A percentile compares a stretch with the other conserved stretches of the same genome.
Evolutionary conservation across 148 eudicot species (phyloP).

Genomic region (Vaccinium macrocarpon): DNA sequence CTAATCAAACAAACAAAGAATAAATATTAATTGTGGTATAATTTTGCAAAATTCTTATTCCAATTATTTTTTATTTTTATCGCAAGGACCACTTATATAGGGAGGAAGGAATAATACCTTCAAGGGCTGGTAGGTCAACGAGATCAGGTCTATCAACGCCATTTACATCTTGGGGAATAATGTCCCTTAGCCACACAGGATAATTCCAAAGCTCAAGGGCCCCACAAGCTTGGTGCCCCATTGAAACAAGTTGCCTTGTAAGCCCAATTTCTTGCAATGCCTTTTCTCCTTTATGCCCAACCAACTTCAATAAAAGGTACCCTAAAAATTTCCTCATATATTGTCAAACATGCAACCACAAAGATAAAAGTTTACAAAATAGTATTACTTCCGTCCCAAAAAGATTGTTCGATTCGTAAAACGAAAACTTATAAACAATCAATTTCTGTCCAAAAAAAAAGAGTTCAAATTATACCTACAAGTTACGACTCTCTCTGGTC

Average conservation of each 20-base stretch:
- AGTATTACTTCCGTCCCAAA: too few species aligned
- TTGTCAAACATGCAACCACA: not conserved
- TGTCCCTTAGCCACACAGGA: constrained; percentile 35
- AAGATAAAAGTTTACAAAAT: not conserved
- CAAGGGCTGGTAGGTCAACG: constrained; percentile 43
- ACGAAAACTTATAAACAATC: too few species aligned
- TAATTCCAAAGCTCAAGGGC: constrained; percentile 48
- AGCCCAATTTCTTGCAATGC: constrained; percentile 29
- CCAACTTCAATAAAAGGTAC: constrained; percentile 25
- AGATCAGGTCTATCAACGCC: constrained; percentile 37
- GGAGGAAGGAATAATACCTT: constrained; percentile 18
- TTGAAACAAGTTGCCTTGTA: constrained; percentile 34
- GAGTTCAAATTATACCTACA: too few species aligned
- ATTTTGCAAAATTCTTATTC: too few species aligned
- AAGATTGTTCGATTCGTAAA: too few species aligned
- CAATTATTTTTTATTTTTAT: too few species aligned
- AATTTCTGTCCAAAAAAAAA: too few species aligned
- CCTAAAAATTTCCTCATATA: constrained; percentile 17
- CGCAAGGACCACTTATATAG: too few species aligned
- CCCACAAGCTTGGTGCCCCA: constrained; percentile 49
- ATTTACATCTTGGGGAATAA: constrained; percentile 32
- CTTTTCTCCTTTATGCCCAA: constrained; percentile 31
- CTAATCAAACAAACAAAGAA: too few species aligned
- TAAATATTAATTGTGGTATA: too few species aligned
- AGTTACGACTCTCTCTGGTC: too few species aligned